Percentiles rank a stretch among this genome's conserved stretches.
phyloP scores from a whole-genome alignment of 192 early-diverging fungal species.

The Phycomyces nitens region DNA sequence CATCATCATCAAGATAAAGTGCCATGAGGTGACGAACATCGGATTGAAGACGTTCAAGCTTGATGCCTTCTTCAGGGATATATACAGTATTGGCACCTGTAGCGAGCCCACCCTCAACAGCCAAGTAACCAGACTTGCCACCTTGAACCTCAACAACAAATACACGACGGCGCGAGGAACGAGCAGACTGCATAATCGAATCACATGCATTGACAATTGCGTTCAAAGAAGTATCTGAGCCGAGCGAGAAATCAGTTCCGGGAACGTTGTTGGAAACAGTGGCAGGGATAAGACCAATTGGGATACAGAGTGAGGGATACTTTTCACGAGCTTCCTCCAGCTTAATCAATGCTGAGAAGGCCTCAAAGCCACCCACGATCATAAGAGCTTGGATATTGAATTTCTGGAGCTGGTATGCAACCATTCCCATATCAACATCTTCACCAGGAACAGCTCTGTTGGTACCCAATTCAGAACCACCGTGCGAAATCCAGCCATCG shows the following conservation, averaged over 20 bases:
- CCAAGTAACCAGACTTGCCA: conserved; percentile 90
- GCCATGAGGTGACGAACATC: conserved; percentile 78
- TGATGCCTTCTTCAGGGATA: conserved; percentile 90
- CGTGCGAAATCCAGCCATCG: conserved; percentile 84
- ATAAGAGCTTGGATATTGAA: conserved; percentile 83
- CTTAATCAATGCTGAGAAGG: conserved; percentile 70
- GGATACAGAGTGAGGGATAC: conserved; percentile 94
- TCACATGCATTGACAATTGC: conserved; percentile 88
- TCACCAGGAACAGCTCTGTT: conserved; percentile 86
- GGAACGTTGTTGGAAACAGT: conserved; percentile 98
- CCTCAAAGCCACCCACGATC: conserved; percentile 95
- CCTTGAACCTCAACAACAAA: conserved; percentile 98
- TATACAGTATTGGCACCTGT: conserved; percentile 86
- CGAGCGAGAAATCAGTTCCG: conserved; percentile 91
- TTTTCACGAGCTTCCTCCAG: conserved; percentile 65
- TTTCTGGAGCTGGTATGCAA: conserved; percentile 92
- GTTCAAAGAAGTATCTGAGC: conserved; percentile 91
- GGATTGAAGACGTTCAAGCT: conserved; percentile 71
- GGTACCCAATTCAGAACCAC: conserved; percentile 91
- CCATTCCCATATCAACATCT: conserved; percentile 67
- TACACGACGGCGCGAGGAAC: conserved; percentile 83
- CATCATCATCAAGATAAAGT: conserved; percentile 73
- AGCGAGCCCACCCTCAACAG: conserved; percentile 78
- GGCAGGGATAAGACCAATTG: conserved; percentile 87
- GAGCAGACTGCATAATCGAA: conserved; percentile 88